Percentiles rank a stretch among this genome's conserved stretches.
phyloP scores from a whole-genome alignment of 176 grass and related monocot species.

The Ensete ventricosum region DNA sequence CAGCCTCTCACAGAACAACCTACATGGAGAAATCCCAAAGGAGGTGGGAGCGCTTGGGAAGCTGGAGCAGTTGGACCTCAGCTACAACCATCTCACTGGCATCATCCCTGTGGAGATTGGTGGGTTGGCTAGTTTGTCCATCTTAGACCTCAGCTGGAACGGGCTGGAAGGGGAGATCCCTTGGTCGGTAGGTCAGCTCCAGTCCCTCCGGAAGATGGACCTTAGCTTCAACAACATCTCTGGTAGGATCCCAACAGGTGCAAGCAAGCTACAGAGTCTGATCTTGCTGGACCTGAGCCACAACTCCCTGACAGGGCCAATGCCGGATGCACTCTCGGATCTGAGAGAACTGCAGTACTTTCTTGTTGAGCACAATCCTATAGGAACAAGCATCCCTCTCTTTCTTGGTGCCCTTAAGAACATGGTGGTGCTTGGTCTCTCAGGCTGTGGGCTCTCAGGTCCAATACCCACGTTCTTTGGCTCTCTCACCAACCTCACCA shows the following conservation, averaged over 20 bases:
- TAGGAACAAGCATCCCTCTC: slow-evolving; percentile 48
- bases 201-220: slow-evolving; percentile 57
- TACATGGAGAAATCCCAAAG: slow-evolving; percentile 40
- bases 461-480: slow-evolving; percentile 45
- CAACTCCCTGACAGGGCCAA: slow-evolving; percentile 49
- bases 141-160: slow-evolving; percentile 82
- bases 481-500: slow-evolving; percentile 40
- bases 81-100: slow-evolving; percentile 61
- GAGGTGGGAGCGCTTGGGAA: slow-evolving; percentile 36
- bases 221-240: slow-evolving; percentile 63
- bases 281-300: slow-evolving; percentile 70
- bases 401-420: slow-evolving; percentile 46
- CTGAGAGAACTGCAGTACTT: slow-evolving; percentile 58
- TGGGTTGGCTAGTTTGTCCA: slow-evolving; percentile 50
- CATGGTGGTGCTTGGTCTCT: slow-evolving; percentile 67
- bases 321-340: slow-evolving; percentile 32
- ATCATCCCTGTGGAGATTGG: slow-evolving; percentile 41
- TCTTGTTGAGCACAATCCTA: slow-evolving; percentile 64
- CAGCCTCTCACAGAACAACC: slow-evolving; percentile 59
- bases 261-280: slow-evolving; percentile 40
- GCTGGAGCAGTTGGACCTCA: slow-evolving; percentile 72
- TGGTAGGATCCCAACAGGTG: slow-evolving; percentile 43
- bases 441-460: slow-evolving; percentile 48
- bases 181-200: slow-evolving; percentile 29
- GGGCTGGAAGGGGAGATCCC: slow-evolving; percentile 37